phyloP scores from a whole-genome alignment of 257 asterid genomes.

The Solanum pennellii region DNA sequence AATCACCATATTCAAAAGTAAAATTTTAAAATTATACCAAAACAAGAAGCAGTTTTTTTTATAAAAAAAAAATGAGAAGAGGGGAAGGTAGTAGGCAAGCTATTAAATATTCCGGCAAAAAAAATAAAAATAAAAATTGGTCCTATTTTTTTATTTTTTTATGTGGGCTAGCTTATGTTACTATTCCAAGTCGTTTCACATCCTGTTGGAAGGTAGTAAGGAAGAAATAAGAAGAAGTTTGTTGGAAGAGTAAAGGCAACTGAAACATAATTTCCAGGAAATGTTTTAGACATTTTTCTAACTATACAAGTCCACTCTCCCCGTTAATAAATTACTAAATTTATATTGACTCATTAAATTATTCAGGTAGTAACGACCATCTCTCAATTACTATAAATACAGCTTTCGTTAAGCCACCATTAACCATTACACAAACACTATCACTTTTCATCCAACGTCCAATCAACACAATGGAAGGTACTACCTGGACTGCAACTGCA shows the following conservation, averaged over 20 bases:
- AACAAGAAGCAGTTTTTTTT: neutral
- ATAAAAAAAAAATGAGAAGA: too few species aligned
- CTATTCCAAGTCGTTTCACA: neutral
- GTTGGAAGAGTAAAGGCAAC: neutral
- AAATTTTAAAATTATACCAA: neutral
- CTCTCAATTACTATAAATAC: neutral
- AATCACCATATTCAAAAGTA: too few species aligned
- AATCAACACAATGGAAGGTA: neutral
- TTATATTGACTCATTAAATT: neutral
- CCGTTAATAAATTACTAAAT: neutral
- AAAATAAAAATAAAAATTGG: neutral
- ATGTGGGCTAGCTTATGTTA: neutral
- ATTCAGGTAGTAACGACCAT: neutral
- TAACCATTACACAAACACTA: neutral
- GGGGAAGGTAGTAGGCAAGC: too few species aligned
- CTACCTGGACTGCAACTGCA: slow-evolving; percentile 7
- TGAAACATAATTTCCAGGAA: neutral
- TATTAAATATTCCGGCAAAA: too few species aligned
- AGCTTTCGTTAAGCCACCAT: neutral
- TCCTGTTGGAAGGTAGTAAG: neutral
- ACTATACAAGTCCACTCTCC: neutral
- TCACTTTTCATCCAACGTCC: neutral
- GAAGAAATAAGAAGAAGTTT: neutral
- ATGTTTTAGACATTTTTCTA: neutral
- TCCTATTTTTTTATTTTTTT: neutral